Evolutionary conservation across 164 flowering plant species (phyloP), one percentile per base, ranked within the genome.

Genomic region (Chimonanthus praecox): DNA sequence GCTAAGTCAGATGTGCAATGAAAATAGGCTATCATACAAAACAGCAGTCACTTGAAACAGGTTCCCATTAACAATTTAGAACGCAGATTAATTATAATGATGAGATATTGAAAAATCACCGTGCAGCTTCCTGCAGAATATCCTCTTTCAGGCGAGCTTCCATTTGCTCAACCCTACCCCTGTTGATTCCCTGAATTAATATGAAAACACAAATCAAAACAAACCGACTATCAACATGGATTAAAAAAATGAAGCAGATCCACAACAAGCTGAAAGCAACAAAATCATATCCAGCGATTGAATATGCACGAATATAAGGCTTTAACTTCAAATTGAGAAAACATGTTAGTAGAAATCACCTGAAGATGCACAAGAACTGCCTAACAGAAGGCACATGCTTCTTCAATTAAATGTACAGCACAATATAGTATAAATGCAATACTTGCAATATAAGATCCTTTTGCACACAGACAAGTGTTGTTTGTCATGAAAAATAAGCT

Each of bases 81-180:
- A 18, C 15, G 51, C 20, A 7, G 49, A 66, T 8, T 54, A 46
- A 66, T 33, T n/a, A 21, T 20, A 54, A 47, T 33, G 49, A 58
- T 11, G 65, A 64, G 70, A 75, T 46, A 44, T 7, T 33, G 33
- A 75, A 46, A n/a, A 45, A 47, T 64, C 44, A 94, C 98, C 97
- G 86, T 63, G 94, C 84, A 71, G 98, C 97, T 85, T 94, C 98
- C 62, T 80, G 73, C 54, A 92, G 72, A 70, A 94, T 88, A 80
- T 94, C 98, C 76, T 90, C 97, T 79, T 91, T 89, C 75, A 94
- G 76, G 64, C 98, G 90, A 79, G 86, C 88, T 82, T 94, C 98
- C 98, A 94, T 94, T 82, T 94, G 91, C 74, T 94, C 98, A 81
- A 94, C 90, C 80, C 98, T 88, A 54, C 72, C 86, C 83, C 98